Percentiles rank a stretch among this genome's conserved stretches.
Evolutionary conservation across 169 alveolate species (phyloP).

Genomic region (Cyclospora cayetanensis): DNA sequence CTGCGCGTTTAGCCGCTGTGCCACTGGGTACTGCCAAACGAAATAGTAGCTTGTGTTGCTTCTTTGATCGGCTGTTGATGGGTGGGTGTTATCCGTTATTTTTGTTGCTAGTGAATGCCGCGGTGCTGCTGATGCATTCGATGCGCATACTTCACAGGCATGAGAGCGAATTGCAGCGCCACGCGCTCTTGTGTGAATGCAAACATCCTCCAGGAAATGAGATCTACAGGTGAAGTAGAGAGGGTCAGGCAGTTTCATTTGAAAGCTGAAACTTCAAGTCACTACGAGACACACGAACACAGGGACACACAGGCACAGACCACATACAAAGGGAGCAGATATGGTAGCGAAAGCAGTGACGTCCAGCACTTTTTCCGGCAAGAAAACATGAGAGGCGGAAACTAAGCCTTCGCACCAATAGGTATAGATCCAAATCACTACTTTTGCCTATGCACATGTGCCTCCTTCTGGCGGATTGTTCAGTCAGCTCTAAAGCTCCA

Average conservation of each 20-base stretch:
- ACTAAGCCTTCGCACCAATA: not conserved
- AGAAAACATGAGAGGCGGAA: not conserved
- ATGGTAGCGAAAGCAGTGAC: not conserved
- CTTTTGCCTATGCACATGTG: not conserved
- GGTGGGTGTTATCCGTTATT: not conserved
- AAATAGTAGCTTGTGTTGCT: too few relatives aligned
- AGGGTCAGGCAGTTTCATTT: too few relatives aligned
- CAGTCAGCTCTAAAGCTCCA: not conserved
- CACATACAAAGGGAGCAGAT: not conserved
- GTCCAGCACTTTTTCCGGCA: not conserved
- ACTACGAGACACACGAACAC: too few relatives aligned
- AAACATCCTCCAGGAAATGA: conserved; percentile 99
- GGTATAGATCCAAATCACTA: not conserved
- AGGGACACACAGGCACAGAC: not conserved
- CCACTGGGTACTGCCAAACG: not conserved
- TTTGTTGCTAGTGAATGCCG: not conserved
- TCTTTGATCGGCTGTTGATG: not conserved
- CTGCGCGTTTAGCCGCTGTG: conserved; percentile 6
- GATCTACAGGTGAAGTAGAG: conserved; percentile 87
- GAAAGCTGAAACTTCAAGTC: too few relatives aligned
- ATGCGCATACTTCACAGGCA: conserved; percentile 54
- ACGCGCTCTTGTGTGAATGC: conserved; percentile 87
- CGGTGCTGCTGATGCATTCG: not conserved
- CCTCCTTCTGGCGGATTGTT: not conserved
- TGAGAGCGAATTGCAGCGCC: conserved; percentile 90